Evolutionary conservation across 768 basidiomycete genomes (phyloP).

Genomic region (Tricholomella constricta): DNA sequence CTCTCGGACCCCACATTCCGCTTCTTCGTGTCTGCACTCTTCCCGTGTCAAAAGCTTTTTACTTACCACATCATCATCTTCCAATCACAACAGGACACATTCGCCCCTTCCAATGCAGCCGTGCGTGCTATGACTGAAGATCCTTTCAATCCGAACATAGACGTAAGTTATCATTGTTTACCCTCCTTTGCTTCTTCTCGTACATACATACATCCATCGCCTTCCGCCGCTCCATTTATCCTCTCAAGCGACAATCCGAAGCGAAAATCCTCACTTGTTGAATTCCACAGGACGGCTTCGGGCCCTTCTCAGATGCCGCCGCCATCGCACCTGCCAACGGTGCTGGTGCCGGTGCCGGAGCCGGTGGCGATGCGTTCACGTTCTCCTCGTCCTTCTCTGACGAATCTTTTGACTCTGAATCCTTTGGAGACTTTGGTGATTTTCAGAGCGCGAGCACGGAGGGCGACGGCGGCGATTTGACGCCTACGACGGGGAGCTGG

Average conservation of each 20-base stretch:
- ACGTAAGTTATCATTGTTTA: conserved; percentile 38
- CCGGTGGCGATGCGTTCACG: conserved; percentile 59
- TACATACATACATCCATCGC: too few species aligned
- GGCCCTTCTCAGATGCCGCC: conserved; percentile 75
- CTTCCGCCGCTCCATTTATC: neutral
- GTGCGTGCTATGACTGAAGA: conserved; percentile 44
- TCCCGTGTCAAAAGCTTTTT: neutral
- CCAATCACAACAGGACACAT: conserved; percentile 47
- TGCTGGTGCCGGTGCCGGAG: too few species aligned
- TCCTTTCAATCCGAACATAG: conserved; percentile 54
- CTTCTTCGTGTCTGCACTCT: neutral
- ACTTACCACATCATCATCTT: neutral
- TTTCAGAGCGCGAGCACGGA: conserved; percentile 53
- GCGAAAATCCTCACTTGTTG: conserved; percentile 1
- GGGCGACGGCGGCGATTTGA: conserved; percentile 43
- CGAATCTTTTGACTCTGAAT: conserved; percentile 57
- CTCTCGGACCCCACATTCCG: neutral
- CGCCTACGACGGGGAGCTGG: conserved; percentile 72
- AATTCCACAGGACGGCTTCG: conserved; percentile 60
- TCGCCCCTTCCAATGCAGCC: conserved; percentile 38
- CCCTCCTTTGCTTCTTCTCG: neutral
- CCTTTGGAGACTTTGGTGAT: conserved; percentile 81
- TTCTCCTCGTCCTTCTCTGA: conserved; percentile 63
- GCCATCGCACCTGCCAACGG: conserved; percentile 21
- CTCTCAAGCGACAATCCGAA: neutral